Percentiles rank a stretch among this genome's conserved stretches.
Conservation (phyloP, 768 basidiomycete genomes). For the Mycena galericulata region DNA sequence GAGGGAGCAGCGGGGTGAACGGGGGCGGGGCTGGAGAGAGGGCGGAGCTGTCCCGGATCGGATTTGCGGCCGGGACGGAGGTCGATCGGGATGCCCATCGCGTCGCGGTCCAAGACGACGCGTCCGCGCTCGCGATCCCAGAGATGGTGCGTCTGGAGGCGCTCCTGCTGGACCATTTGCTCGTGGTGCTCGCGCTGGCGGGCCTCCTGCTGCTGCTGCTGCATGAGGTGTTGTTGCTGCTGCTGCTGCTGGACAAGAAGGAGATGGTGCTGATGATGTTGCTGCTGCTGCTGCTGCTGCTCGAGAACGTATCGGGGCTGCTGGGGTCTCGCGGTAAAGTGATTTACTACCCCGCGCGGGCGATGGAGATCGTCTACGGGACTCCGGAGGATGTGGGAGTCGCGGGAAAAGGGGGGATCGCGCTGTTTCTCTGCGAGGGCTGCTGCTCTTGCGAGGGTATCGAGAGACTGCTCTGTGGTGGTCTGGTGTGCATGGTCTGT, state of each 20-base stretch:
- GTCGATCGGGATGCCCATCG: constrained; percentile 9
- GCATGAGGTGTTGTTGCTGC: constrained; percentile 39
- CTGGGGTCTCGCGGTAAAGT: constrained; percentile 2
- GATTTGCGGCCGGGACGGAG: constrained; percentile 36
- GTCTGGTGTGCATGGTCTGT: constrained; percentile 26
- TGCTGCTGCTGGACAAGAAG: constrained; percentile 36
- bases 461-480: constrained; percentile 29
- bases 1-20: constrained; percentile 1
- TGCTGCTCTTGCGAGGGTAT: constrained; percentile 35
- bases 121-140: constrained; percentile 20
- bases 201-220: constrained; percentile 37
- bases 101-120: constrained; percentile 13
- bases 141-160: constrained; percentile 34
- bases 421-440: constrained; percentile 39
- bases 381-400: constrained; percentile 5
- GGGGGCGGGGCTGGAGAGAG: constrained; percentile 31
- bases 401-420: constrained; percentile 23
- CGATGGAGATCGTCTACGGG: constrained; percentile 33
- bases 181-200: constrained; percentile 36
- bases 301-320: constrained; percentile 6
- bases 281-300: constrained; percentile 37
- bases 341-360: constrained; percentile 5
- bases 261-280: constrained; percentile 37
- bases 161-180: constrained; percentile 38
- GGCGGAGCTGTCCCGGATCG: constrained; percentile 32